Evolutionary conservation across 495 filamentous ascomycete species (phyloP).

Genomic region (Penicillium salamii): DNA sequence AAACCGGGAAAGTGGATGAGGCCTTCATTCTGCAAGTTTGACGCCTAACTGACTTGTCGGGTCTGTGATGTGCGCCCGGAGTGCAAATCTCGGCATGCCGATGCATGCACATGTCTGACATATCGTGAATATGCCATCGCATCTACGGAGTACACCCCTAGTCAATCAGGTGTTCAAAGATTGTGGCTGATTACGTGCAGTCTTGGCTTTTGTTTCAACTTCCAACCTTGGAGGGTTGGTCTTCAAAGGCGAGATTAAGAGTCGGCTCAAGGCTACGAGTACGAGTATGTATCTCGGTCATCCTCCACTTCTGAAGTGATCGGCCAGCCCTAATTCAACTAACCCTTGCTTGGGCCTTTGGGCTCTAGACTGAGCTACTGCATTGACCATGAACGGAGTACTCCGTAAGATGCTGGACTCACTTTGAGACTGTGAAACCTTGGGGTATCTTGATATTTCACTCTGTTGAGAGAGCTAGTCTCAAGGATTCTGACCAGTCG

Average conservation of each 20-base stretch:
- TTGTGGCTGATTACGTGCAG: neutral
- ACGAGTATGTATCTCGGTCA: neutral
- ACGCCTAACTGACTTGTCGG: constrained; percentile 2
- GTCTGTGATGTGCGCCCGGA: constrained; percentile 6
- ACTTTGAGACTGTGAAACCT: too few species aligned
- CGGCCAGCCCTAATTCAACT: constrained; percentile 3
- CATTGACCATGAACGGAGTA: neutral
- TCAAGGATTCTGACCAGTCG: too few species aligned
- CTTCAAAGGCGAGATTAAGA: too few species aligned
- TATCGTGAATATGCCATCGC: neutral
- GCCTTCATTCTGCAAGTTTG: neutral
- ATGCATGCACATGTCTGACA: neutral
- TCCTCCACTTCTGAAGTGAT: constrained; percentile 9
- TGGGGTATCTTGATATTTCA: too few species aligned
- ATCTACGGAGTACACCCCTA: too few species aligned
- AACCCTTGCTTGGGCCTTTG: neutral
- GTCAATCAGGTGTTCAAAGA: neutral
- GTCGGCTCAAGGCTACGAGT: too few species aligned
- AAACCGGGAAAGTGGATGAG: neutral
- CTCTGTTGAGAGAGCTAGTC: too few species aligned
- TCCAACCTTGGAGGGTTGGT: too few species aligned
- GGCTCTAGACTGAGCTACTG: constrained; percentile 9
- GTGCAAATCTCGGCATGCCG: constrained; percentile 7
- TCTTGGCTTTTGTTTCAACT: neutral
- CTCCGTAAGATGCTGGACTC: too few species aligned